phyloP scores from a whole-genome alignment of 768 basidiomycete genomes.

The Termitomyces eurrhizus region DNA sequence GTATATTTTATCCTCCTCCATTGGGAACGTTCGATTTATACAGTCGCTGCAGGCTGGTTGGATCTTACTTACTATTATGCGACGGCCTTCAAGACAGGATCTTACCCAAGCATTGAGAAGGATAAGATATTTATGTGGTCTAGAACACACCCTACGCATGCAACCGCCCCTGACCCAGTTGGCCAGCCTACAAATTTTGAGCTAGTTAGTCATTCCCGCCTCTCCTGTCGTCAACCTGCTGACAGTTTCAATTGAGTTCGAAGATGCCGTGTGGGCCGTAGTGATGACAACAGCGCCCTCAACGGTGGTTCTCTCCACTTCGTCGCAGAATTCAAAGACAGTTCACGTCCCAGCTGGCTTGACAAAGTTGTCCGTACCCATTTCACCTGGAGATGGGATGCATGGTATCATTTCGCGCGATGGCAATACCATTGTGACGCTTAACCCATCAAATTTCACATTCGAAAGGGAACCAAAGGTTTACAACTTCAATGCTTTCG shows the following conservation, averaged over 20 bases:
- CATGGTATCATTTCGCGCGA: slow-evolving; percentile 43
- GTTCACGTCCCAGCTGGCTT: slow-evolving; percentile 54
- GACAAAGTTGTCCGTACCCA: slow-evolving; percentile 57
- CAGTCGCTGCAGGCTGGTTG: slow-evolving; percentile 49
- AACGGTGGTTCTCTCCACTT: slow-evolving; percentile 52
- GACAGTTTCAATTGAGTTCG: slow-evolving; percentile 32
- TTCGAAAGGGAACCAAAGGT: slow-evolving; percentile 49
- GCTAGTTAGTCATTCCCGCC: slow-evolving; percentile 38
- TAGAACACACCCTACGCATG: slow-evolving; percentile 57
- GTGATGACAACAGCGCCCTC: slow-evolving; percentile 55
- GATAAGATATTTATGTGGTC: slow-evolving; percentile 70
- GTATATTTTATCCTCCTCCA: slow-evolving; percentile 17
- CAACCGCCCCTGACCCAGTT: slow-evolving; percentile 51
- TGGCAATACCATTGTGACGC: slow-evolving; percentile 41
- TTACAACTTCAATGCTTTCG: slow-evolving; percentile 76
- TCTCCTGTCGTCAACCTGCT: slow-evolving; percentile 4
- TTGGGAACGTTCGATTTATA: slow-evolving; percentile 8
- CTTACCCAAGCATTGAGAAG: slow-evolving; percentile 50
- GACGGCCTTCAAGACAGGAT: slow-evolving; percentile 67
- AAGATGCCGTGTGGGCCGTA: slow-evolving; percentile 69
- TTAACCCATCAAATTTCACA: slow-evolving; percentile 46
- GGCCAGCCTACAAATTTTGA: slow-evolving; percentile 54
- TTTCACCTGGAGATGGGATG: slow-evolving; percentile 50
- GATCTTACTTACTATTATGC: slow-evolving; percentile 64
- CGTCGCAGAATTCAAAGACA: slow-evolving; percentile 36